Evolutionary conservation across 2,329 filamentous ascomycete genomes (phyloP), one percentile per base, ranked within the genome.

Genomic region (Sporothrix dimorphospora): DNA sequence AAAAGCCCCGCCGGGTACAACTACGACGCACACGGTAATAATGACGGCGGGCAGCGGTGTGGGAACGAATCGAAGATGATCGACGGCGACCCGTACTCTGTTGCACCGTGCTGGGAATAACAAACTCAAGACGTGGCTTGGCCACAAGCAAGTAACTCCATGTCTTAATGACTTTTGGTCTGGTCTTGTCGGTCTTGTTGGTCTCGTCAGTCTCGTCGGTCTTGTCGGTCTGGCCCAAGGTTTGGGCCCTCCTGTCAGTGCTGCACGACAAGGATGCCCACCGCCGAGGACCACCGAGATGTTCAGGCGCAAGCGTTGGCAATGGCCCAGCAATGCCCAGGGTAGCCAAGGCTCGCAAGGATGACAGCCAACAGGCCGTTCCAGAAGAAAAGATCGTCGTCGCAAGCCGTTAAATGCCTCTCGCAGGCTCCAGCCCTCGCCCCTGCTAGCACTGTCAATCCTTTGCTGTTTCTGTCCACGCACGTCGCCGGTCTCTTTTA

Each of bases 321-420:
- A 14, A 34, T 30, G 53, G 27, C 21, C 21, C 59, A 61, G 34
- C 11, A 61, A 42, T 16, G n/a, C 34, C 34, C 57, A 42, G 57
- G 34, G n/a, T 34, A 61, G 34, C 34, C 34, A 63, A 42, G 19
- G 30, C 34, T 42, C 38, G 57, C 34, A 30, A 53, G 19, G 65
- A 53, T 24, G 65, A 53, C 45, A 68, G 65, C 19, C 47, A 53
- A 68, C 27, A 53, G 66, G 49, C 49, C 34, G 30, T 69, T 69
- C 49, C 66, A 57, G 66, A 69, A 55, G 49, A 42, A 57, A 55
- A 8, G 66, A 69, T 69, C 66, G 66, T 12, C 66, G 14, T 42
- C 30, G 21, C 66, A 40, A 30, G 66, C 66, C 66, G 66, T 55
- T 42, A 69, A 69, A 69, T 57, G 49, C 66, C 66, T 69, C 66